Base-by-base conservation (phyloP, 2,329 filamentous ascomycete genomes). In the Neocucurbitaria cava region DNA sequence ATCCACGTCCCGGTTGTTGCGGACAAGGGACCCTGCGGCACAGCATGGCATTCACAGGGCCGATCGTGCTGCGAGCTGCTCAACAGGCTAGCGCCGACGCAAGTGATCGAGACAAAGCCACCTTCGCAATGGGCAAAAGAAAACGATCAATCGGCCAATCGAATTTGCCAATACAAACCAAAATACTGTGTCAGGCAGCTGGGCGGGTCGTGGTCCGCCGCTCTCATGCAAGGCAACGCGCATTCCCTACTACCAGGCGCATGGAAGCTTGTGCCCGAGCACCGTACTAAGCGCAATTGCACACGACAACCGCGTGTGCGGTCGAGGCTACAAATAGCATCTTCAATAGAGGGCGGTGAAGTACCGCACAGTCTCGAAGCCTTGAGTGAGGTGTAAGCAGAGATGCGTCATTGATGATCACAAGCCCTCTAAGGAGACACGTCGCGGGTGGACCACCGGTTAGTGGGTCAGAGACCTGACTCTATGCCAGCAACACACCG, bases 361-460 rank as follows among this genome's bases (percentile, higher is more conserved):
- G 52, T 43, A 33, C 44, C 48, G 43, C 47, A 44, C 46, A 36
- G 41, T 17, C 28, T 44, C 24, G 42, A 45, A 39, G 18, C 46
- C 46, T 41, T 35, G 33, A 17, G 42, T 31, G 23, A 45, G 26
- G 31, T 35, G 46, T 54, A 56, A 54, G 54, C 48, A 48, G 36
- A 41, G 21, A 52, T 48, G 53, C 48, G 49, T 54, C 56, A 60
- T 46, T 38, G 33, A 33, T 48, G 33, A 51, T 49, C 43, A 50
- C 50, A 50, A 46, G 30, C 46, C 36, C 46, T 44, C 42, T 52
- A 52, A 30, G 45, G 50, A 56, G 55, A 61, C 60, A 63, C 60
- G 60, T 61, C 49, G 60, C 55, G 50, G n/a, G 48, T 50, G 60
- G 58, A 49, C 46, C 51, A 43, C 38, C 50, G 53, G 52, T 42